phyloP scores from a whole-genome alignment of 371 early-diverging fungal genomes.

The Blakeslea trispora region DNA sequence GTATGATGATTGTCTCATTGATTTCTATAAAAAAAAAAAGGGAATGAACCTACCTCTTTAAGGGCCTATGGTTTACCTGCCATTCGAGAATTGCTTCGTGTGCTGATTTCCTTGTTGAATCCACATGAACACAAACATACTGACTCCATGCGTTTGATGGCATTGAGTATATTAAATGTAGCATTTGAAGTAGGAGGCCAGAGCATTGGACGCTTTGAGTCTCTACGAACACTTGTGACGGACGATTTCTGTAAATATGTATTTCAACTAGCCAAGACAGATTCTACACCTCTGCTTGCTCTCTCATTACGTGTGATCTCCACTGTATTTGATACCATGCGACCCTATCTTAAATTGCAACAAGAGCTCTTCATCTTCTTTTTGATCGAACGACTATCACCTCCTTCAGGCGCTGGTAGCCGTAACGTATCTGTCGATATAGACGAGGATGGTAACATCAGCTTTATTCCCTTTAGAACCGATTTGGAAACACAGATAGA shows the following conservation, averaged over 20 bases:
- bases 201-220: slow-evolving; percentile 72
- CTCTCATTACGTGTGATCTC: slow-evolving; percentile 68
- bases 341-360: slow-evolving; percentile 72
- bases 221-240: slow-evolving; percentile 70
- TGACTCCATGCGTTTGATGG: slow-evolving; percentile 90
- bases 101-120: slow-evolving; percentile 87
- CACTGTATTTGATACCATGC: slow-evolving; percentile 74
- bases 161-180: slow-evolving; percentile 75
- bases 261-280: slow-evolving; percentile 73
- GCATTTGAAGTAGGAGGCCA: slow-evolving; percentile 86
- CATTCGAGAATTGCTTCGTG: slow-evolving; percentile 86
- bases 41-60: slow-evolving; percentile 23
- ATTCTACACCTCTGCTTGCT: slow-evolving; percentile 62
- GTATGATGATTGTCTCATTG: too few relatives aligned
- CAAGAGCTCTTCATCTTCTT: slow-evolving; percentile 81
- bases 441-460: slow-evolving; percentile 45
- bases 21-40: slow-evolving; percentile 1
- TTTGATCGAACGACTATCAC: slow-evolving; percentile 67
- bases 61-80: slow-evolving; percentile 82
- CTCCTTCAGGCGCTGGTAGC: slow-evolving; percentile 45
- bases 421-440: slow-evolving; percentile 36
- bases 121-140: slow-evolving; percentile 91
- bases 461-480: slow-evolving; percentile 16
- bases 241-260: slow-evolving; percentile 88
- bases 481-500: slow-evolving; percentile 20